Base-by-base conservation (phyloP, 768 basidiomycete genomes). In the Postia placenta region DNA sequence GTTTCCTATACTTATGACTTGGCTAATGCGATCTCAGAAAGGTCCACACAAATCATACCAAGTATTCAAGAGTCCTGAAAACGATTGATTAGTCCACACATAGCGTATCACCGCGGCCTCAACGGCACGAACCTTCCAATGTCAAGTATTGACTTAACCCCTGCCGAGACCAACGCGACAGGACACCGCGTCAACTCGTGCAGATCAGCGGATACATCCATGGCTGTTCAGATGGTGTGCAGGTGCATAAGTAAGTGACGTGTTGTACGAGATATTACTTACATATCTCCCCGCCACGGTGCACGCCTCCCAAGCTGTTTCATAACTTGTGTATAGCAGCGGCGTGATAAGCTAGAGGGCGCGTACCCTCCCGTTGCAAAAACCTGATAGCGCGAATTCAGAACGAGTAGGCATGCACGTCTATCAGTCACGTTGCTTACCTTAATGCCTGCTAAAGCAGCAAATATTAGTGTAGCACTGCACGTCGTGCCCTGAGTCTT, bases 161-260 rank as follows among this genome's bases (percentile, higher is more conserved):
- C 96, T 9, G 93, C 87, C 15, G 94, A 95, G 9, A 98, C 82
- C 28, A 99, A 75, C 2, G 87, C 92, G 39, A 98, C 89, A 19
- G 93, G 87, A 57, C 91, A 95, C 17, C 90, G 77, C 19, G 87
- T 74, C 27, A 99, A 78, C 63, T 97, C 92, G 7, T 85, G 83
- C 14, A 99, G 73, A 64, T 99, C 95, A 14, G 95, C 92, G 14
- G 95, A 97, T 24, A 99, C 72, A 60, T 99, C 95, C 81, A 98
- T 81, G 15, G 90, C 92, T 96, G 56, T 26, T n/a, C 49, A 24
- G 35, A 22, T 24, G 20, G 47, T 44, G 23, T 12, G 20, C 30
- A 30, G 28, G 30, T 35, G 11, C 22, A 20, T 7, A 42, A 15
- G 17, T 37, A 4, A 36, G 19, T 41, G 41, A 20, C 23, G 42